phyloP scores from a whole-genome alignment of 2,329 filamentous ascomycete genomes.

The Lizonia empirigonia region DNA sequence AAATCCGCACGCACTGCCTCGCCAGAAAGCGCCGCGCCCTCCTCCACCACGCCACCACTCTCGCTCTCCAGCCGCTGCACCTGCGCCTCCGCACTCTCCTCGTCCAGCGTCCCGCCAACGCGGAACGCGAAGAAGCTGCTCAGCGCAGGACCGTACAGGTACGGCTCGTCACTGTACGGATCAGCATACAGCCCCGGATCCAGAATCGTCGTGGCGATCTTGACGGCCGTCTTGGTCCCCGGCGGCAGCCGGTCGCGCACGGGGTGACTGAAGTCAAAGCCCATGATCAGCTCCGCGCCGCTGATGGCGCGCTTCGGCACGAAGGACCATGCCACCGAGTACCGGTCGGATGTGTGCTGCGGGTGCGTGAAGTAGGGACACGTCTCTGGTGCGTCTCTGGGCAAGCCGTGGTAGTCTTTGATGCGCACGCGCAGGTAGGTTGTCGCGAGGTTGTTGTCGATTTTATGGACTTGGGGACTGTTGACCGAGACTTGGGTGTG shows the following conservation, averaged over 20 bases:
- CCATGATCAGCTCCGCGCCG: conserved; percentile 41
- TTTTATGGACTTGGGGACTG: conserved; percentile 25
- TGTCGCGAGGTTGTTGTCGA: conserved; percentile 39
- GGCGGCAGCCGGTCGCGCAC: conserved; percentile 47
- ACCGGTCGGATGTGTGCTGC: conserved; percentile 42
- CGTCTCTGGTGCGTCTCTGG: conserved; percentile 33
- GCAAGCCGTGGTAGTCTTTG: conserved; percentile 46
- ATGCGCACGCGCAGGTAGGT: conserved; percentile 44
- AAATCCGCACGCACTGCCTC: conserved; percentile 33
- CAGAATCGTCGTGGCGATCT: conserved; percentile 44
- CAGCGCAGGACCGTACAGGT: conserved; percentile 46
- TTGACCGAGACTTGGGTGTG: conserved; percentile 45
- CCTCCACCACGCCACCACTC: conserved; percentile 45
- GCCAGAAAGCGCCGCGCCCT: conserved; percentile 41
- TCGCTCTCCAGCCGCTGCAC: conserved; percentile 28
- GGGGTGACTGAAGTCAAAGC: conserved; percentile 46
- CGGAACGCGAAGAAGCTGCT: conserved; percentile 43
- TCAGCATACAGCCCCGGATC: conserved; percentile 47
- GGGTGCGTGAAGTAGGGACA: conserved; percentile 42
- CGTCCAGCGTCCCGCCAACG: conserved; percentile 34
- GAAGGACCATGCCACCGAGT: conserved; percentile 47
- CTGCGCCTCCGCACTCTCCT: conserved; percentile 31
- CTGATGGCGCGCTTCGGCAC: conserved; percentile 41
- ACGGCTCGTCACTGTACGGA: conserved; percentile 46
- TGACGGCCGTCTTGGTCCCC: conserved; percentile 45